Conservation (phyloP, 345 rosid species). For the Combretum micranthum region DNA sequence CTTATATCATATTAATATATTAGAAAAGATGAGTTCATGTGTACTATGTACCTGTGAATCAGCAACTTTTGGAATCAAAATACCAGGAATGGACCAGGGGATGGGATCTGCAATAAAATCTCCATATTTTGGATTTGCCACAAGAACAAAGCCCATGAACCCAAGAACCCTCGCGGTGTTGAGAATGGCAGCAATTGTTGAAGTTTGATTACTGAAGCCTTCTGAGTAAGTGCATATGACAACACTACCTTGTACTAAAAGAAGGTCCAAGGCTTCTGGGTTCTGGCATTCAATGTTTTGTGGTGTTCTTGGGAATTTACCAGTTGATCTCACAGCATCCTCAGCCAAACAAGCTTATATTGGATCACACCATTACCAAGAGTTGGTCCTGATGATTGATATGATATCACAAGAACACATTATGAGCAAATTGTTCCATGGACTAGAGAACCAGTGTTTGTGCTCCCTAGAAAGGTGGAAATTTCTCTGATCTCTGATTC, state of each 20-base stretch:
- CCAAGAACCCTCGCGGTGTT: slow-evolving; percentile 53
- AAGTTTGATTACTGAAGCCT: slow-evolving; percentile 57
- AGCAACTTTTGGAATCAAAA: slow-evolving; percentile 49
- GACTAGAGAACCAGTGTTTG: not conserved
- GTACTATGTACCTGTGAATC: slow-evolving; percentile 45
- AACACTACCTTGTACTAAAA: slow-evolving; percentile 39
- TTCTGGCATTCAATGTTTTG: slow-evolving; percentile 54
- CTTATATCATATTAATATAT: not conserved
- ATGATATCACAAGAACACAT: not conserved
- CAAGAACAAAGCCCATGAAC: slow-evolving; percentile 53
- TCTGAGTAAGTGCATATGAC: slow-evolving; percentile 68
- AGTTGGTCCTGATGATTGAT: slow-evolving; percentile 43
- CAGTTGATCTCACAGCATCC: slow-evolving; percentile 46
- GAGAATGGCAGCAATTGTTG: slow-evolving; percentile 47
- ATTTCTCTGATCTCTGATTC: too few relatives aligned
- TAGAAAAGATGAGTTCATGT: not conserved
- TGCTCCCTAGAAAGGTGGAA: too few relatives aligned
- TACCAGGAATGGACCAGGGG: slow-evolving; percentile 44
- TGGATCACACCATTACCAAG: slow-evolving; percentile 34
- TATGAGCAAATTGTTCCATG: too few relatives aligned
- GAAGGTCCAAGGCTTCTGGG: slow-evolving; percentile 54
- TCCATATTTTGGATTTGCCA: slow-evolving; percentile 57
- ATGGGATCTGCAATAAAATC: slow-evolving; percentile 63
- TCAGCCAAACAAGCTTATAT: slow-evolving; percentile 57
- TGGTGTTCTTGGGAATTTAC: slow-evolving; percentile 41